Evolutionary conservation across 768 basidiomycete species (phyloP).

Genomic region (Lactifluus subvellereus): DNA sequence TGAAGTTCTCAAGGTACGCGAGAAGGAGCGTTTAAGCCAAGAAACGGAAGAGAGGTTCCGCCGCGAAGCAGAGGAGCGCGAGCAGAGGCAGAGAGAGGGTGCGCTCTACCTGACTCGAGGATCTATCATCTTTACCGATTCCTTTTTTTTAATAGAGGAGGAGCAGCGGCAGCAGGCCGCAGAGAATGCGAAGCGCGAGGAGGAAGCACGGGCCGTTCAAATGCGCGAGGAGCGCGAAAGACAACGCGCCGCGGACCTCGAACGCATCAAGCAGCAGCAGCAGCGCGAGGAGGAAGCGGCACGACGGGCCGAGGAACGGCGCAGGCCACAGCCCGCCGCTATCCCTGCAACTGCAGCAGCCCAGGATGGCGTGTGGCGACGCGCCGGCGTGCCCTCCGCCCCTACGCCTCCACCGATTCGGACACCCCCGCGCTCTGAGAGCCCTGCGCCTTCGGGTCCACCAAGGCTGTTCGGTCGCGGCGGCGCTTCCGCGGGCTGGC

Average conservation of each 20-base stretch:
- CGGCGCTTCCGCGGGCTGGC: constrained; percentile 49
- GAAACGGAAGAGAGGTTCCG: constrained; percentile 38
- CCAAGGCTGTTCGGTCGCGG: constrained; percentile 24
- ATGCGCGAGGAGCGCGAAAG: constrained; percentile 48
- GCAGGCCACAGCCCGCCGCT: constrained; percentile 32
- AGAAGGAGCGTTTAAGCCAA: constrained; percentile 43
- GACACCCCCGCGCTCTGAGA: constrained; percentile 48
- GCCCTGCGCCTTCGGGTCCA: constrained; percentile 38
- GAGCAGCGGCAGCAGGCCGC: constrained; percentile 28
- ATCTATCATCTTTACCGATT: background rate
- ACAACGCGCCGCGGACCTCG: constrained; percentile 46
- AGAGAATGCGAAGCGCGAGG: constrained; percentile 46
- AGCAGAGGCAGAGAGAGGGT: constrained; percentile 48
- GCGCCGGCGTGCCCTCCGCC: constrained; percentile 5
- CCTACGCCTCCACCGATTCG: constrained; percentile 20
- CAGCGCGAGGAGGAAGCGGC: constrained; percentile 56
- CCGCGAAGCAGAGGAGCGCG: constrained; percentile 39
- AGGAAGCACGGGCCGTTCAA: constrained; percentile 50
- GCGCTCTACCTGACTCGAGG: constrained; percentile 24
- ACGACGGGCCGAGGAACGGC: constrained; percentile 36
- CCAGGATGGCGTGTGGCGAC: constrained; percentile 28
- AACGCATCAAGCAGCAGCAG: constrained; percentile 52
- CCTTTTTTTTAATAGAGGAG: constrained; percentile 27
- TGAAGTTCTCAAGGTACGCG: constrained; percentile 50
- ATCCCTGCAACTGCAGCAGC: constrained; percentile 23